A percentile compares a stretch with the other conserved stretches of the same genome.
These are phyloP conservation scores for Plasmopara muralis DNA, from an alignment of 352 stramenopile species.

Conservation along the genomic window DNA sequence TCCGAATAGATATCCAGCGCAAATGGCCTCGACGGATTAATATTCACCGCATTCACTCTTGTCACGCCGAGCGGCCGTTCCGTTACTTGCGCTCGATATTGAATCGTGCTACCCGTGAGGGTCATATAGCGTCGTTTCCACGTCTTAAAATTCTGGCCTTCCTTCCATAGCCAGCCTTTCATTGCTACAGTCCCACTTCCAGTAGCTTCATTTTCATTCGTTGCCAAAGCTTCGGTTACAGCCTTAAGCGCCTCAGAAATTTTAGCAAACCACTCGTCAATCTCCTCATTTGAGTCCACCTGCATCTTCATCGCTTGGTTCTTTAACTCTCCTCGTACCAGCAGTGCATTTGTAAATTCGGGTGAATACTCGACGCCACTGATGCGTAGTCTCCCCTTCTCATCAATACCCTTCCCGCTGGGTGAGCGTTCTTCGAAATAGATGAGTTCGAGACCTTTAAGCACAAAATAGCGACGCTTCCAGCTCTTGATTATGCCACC, in stretches of 20 bases:
- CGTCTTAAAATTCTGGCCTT: constrained; percentile 85
- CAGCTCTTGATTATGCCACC: constrained; percentile 76
- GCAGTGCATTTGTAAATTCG: constrained; percentile 54
- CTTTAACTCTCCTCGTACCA: constrained; percentile 59
- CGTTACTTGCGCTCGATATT: constrained; percentile 51
- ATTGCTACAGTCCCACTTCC: constrained; percentile 26
- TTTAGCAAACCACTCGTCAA: constrained; percentile 51
- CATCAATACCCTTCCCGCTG: constrained; percentile 64
- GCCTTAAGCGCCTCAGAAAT: constrained; percentile 38
- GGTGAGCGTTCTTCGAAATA: constrained; percentile 70
- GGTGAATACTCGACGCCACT: constrained; percentile 57
- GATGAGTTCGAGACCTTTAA: constrained; percentile 67
- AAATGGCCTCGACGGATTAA: constrained; percentile 55
- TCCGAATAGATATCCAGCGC: constrained; percentile 75
- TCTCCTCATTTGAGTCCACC: constrained; percentile 56
- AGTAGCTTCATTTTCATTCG: constrained; percentile 20
- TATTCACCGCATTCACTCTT: constrained; percentile 63
- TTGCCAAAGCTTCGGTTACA: constrained; percentile 21
- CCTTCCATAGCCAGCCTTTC: constrained; percentile 74
- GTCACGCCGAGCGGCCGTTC: constrained; percentile 63
- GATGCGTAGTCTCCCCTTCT: constrained; percentile 65
- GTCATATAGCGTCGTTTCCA: constrained; percentile 84
- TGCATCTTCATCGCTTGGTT: constrained; percentile 69
- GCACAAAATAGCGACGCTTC: constrained; percentile 82
- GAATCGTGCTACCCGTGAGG: constrained; percentile 44